Base-by-base conservation (phyloP, 164 flowering plant species). In the Macadamia tetraphylla region DNA sequence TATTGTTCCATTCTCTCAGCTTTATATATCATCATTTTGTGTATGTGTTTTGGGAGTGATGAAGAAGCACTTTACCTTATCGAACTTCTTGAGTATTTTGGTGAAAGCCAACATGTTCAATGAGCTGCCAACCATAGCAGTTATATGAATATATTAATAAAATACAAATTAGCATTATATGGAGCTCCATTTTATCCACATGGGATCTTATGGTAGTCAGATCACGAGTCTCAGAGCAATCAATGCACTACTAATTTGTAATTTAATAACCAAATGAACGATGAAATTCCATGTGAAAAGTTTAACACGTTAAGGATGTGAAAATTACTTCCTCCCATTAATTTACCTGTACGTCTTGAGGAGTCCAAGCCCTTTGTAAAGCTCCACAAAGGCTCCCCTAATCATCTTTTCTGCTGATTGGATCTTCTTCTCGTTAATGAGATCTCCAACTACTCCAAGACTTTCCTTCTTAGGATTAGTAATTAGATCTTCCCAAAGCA, bases 61-160 rank as follows among this genome's bases (percentile, higher is more conserved):
- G 12, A 29, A 67, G 12, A 29, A 67, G 52, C 7, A n/a, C 44
- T 62, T 74, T 76, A 95, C 99, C 97, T 95, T 95, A 76, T 95
- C 99, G 44, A 95, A 95, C 74, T 95, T 95, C 86, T 95, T 95
- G 6, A 95, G 88, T 53, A 95, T 95, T 78, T 95, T 95, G 8
- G 83, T 77, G 57, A 95, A 95, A 23, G 98, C 99, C 74, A 86
- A 77, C 94, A 92, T 84, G 71, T 95, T 95, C 59, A 95, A 73
- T 13, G 98, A 90, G 85, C 98, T 95, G 96, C 78, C 23, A 23
- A 23, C 23, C 23, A 23, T 23, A 23, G 23, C 23, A 23, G 23
- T 23, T 23, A 23, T 23, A 23, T 23, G 23, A 23, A 23, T 23
- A 23, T 23, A 23, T 23, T 23, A 23, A 23, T 23, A 23, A 23